These are phyloP conservation scores for Hericium erinaceus DNA, from an alignment of 768 basidiomycete species.

Conservation along the genomic window DNA sequence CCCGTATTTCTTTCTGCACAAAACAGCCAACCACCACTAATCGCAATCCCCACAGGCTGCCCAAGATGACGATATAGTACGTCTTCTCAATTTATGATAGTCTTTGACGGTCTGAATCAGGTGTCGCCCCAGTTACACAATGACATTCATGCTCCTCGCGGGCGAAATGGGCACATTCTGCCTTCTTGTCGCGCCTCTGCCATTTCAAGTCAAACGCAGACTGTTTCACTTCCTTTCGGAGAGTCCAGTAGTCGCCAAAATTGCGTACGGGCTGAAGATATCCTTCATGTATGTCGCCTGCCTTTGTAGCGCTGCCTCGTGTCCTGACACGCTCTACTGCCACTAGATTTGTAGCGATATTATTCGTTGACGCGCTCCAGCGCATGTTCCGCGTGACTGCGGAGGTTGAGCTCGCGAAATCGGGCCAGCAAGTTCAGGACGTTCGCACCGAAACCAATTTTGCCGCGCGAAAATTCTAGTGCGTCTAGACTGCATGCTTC, in stretches of 20 bases:
- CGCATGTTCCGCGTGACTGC: slow-evolving; percentile 80
- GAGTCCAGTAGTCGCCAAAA: slow-evolving; percentile 64
- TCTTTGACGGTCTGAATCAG: neutral
- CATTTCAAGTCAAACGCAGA: slow-evolving; percentile 58
- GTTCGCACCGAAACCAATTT: slow-evolving; percentile 79
- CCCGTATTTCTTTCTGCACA: neutral
- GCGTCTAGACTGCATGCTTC: slow-evolving; percentile 19
- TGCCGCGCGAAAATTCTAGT: slow-evolving; percentile 93
- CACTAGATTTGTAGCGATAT: slow-evolving; percentile 67
- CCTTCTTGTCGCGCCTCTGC: slow-evolving; percentile 77
- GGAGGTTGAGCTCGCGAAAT: slow-evolving; percentile 61
- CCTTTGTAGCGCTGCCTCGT: neutral
- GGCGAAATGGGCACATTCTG: slow-evolving; percentile 86
- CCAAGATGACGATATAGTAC: slow-evolving; percentile 42
- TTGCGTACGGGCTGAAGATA: slow-evolving; percentile 89
- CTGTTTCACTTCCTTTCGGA: slow-evolving; percentile 68
- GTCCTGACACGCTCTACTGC: neutral
- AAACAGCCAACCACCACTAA: neutral
- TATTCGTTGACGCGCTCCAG: slow-evolving; percentile 89
- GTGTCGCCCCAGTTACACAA: slow-evolving; percentile 46
- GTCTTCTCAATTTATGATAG: slow-evolving; percentile 6
- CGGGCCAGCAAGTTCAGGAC: slow-evolving; percentile 41
- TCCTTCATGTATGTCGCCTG: slow-evolving; percentile 68
- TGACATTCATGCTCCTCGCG: slow-evolving; percentile 75
- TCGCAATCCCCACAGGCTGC: neutral